These are phyloP conservation scores for Amaranthus tricolor DNA, from an alignment of 179 eudicot genomes.

Conservation along the genomic window DNA sequence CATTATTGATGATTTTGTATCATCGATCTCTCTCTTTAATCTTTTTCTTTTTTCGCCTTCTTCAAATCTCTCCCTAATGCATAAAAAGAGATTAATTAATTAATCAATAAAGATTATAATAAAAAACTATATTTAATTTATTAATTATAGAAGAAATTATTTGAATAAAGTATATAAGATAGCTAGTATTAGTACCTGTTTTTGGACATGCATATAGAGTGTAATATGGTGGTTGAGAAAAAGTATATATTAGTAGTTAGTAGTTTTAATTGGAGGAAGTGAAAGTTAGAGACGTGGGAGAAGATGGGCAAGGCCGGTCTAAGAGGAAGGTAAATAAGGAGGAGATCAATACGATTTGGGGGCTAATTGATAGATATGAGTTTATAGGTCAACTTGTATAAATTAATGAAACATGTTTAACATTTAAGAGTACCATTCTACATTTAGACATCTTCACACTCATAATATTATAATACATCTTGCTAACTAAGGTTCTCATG, in stretches of 20 bases:
- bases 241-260: too few species aligned
- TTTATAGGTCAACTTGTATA: too few species aligned
- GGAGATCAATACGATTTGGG: too few species aligned
- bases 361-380: too few species aligned
- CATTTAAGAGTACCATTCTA: too few species aligned
- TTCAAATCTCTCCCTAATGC: conserved; percentile 48
- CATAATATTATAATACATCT: too few species aligned
- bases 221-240: background rate
- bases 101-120: too few species aligned
- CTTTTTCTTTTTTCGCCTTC: conserved; percentile 48
- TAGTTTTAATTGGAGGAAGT: background rate
- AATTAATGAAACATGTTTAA: too few species aligned
- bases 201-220: conserved; percentile 63
- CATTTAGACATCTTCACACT: too few species aligned
- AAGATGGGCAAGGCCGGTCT: background rate
- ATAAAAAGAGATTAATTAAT: too few species aligned
- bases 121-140: background rate
- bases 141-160: background rate
- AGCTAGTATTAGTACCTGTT: conserved; percentile 46
- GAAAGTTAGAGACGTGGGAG: background rate
- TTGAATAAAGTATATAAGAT: too few species aligned
- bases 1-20: conserved; percentile 13
- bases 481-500: too few species aligned
- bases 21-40: conserved; percentile 50
- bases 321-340: background rate